Percentiles rank a stretch among this genome's conserved stretches.
These are phyloP conservation scores for Dactylonectria estremocensis DNA, from an alignment of 2,329 filamentous ascomycete genomes.

Conservation along the genomic window DNA sequence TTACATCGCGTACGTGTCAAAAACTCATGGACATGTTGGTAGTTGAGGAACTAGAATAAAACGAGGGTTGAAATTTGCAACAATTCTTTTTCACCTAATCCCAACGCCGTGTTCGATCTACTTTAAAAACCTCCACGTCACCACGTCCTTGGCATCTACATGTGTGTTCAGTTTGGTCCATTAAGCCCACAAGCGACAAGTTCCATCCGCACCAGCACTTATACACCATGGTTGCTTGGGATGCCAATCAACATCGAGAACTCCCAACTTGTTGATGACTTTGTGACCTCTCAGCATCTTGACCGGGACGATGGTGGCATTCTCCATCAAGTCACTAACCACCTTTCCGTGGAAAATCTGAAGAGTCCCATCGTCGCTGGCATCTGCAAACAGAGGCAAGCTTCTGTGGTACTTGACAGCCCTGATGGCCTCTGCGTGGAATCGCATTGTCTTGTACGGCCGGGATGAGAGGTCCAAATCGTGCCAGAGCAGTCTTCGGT, in stretches of 20 bases:
- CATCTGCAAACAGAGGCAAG: conserved; percentile 91
- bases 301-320: conserved; percentile 94
- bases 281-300: conserved; percentile 95
- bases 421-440: conserved; percentile 93
- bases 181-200: conserved; percentile 85
- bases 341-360: conserved; percentile 99
- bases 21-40: no score
- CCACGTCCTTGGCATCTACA: neutral
- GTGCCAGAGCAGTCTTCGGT: conserved; percentile 95
- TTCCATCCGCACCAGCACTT: conserved; percentile 94
- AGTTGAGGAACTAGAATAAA: no score
- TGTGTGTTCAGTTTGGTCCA: neutral
- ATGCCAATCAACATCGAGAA: conserved; percentile 97
- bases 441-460: conserved; percentile 96
- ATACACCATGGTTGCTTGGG: conserved; percentile 94
- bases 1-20: no score
- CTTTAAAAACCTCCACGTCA: neutral
- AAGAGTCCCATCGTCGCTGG: conserved; percentile 92
- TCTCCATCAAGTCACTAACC: conserved; percentile 94
- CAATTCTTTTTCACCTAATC: conserved; percentile 10
- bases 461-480: conserved; percentile 92
- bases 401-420: conserved; percentile 89
- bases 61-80: neutral
- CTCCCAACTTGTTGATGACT: conserved; percentile 87
- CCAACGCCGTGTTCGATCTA: conserved; percentile 22